A percentile compares a stretch with the other conserved stretches of the same genome.
phyloP scores from a whole-genome alignment of 2,329 filamentous ascomycete species.

The Aspergillus phoenicis region DNA sequence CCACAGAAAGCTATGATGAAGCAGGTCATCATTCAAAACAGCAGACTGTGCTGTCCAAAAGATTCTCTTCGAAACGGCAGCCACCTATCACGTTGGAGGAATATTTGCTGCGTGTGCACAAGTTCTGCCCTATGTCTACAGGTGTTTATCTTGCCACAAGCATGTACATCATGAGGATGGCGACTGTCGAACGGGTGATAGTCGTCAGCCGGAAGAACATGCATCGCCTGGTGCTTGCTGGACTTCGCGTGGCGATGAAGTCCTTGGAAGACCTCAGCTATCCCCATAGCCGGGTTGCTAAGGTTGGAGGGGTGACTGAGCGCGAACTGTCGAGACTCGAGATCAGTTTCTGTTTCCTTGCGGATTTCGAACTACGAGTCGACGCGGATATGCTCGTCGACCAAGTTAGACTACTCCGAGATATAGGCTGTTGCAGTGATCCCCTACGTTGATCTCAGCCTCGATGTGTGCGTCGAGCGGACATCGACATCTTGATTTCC shows the following conservation, averaged over 20 bases:
- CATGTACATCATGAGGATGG: slow-evolving; percentile 81
- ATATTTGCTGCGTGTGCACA: slow-evolving; percentile 84
- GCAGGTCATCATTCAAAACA: slow-evolving; percentile 74
- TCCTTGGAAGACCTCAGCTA: slow-evolving; percentile 91
- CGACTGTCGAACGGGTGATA: slow-evolving; percentile 74
- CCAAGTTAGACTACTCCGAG: slow-evolving; percentile 49
- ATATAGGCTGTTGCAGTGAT: neutral
- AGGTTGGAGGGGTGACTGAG: slow-evolving; percentile 84
- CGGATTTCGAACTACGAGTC: slow-evolving; percentile 78
- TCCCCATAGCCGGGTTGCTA: slow-evolving; percentile 78
- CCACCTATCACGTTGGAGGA: slow-evolving; percentile 81
- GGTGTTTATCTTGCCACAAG: slow-evolving; percentile 90
- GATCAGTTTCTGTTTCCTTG: slow-evolving; percentile 84
- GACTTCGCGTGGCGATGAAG: slow-evolving; percentile 87
- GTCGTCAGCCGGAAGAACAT: slow-evolving; percentile 81
- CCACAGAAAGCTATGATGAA: slow-evolving; percentile 42
- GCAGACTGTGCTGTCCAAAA: slow-evolving; percentile 81
- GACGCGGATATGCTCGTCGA: slow-evolving; percentile 57
- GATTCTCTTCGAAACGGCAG: slow-evolving; percentile 88
- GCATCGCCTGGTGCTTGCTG: slow-evolving; percentile 82
- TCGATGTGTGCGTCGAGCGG: neutral
- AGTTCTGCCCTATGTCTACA: slow-evolving; percentile 89
- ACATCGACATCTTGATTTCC: neutral
- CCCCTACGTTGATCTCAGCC: neutral
- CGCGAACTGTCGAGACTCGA: slow-evolving; percentile 80